A percentile compares a stretch with the other conserved stretches of the same genome.
phyloP scores from a whole-genome alignment of 345 rosid genomes.

The Geranium brycei region DNA sequence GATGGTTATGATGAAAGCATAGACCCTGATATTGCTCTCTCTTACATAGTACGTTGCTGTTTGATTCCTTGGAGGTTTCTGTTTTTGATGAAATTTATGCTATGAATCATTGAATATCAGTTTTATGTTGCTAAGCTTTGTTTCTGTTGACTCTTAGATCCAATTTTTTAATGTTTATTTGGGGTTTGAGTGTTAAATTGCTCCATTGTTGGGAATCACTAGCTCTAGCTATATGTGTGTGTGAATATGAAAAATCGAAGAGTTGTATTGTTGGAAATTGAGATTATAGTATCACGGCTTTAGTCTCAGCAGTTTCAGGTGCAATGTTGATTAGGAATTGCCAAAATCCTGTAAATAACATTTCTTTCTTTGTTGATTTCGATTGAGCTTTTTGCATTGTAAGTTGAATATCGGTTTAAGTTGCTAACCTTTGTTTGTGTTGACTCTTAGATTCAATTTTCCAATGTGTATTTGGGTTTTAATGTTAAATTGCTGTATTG shows the following conservation, averaged over 20 bases:
- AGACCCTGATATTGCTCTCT: constrained; percentile 66
- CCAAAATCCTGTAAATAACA: background rate
- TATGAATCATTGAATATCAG: background rate
- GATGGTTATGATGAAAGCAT: constrained; percentile 32
- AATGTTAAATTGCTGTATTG: too few species aligned
- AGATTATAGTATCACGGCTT: background rate
- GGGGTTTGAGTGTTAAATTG: background rate
- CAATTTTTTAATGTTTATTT: too few species aligned
- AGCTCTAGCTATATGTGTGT: background rate
- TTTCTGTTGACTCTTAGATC: background rate
- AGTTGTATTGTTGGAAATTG: background rate
- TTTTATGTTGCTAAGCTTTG: background rate
- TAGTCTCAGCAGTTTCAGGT: background rate
- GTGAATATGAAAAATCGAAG: background rate
- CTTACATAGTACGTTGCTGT: constrained; percentile 58
- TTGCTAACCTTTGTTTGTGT: too few species aligned
- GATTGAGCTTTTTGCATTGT: too few species aligned
- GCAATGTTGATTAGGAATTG: background rate
- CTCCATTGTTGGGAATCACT: background rate
- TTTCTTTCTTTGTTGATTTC: background rate
- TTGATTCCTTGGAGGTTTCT: background rate
- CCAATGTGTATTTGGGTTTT: too few species aligned
- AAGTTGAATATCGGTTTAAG: too few species aligned
- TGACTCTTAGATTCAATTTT: too few species aligned
- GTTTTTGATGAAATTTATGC: background rate